phyloP scores from a whole-genome alignment of 768 basidiomycete species.

The Lactifluus rugatus region DNA sequence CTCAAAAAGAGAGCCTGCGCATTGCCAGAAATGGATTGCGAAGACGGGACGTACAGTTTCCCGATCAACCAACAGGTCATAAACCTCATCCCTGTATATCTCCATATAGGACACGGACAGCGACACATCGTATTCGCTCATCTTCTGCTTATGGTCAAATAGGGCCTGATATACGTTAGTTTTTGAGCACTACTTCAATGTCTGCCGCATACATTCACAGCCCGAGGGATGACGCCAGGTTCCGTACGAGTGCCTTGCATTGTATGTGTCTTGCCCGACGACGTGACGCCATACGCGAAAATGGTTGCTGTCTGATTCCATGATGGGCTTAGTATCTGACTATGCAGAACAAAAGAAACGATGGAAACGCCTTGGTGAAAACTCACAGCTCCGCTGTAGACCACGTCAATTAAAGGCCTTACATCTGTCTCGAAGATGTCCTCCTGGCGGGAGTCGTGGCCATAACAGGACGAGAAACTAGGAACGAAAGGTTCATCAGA shows the following conservation, averaged over 20 bases:
- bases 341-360: not conserved
- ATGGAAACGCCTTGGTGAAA: not conserved
- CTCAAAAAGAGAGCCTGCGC: not conserved
- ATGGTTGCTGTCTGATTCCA: conserved; percentile 63
- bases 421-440: conserved; percentile 73
- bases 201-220: conserved; percentile 48
- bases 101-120: conserved; percentile 73
- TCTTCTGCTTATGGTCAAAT: conserved; percentile 16
- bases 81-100: conserved; percentile 87
- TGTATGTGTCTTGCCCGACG: conserved; percentile 85
- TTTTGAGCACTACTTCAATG: not conserved
- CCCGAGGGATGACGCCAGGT: conserved; percentile 81
- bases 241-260: conserved; percentile 73
- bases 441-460: conserved; percentile 56
- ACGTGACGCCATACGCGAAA: conserved; percentile 87
- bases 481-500: not conserved
- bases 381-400: conserved; percentile 66
- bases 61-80: conserved; percentile 69
- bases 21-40: not conserved
- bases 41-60: conserved; percentile 42
- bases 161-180: conserved; percentile 3
- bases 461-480: conserved; percentile 75
- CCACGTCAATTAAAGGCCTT: conserved; percentile 65
- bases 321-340: not conserved
- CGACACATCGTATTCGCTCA: conserved; percentile 31